phyloP scores from a whole-genome alignment of 352 stramenopile species.

The Globisporangium mamillatum region DNA sequence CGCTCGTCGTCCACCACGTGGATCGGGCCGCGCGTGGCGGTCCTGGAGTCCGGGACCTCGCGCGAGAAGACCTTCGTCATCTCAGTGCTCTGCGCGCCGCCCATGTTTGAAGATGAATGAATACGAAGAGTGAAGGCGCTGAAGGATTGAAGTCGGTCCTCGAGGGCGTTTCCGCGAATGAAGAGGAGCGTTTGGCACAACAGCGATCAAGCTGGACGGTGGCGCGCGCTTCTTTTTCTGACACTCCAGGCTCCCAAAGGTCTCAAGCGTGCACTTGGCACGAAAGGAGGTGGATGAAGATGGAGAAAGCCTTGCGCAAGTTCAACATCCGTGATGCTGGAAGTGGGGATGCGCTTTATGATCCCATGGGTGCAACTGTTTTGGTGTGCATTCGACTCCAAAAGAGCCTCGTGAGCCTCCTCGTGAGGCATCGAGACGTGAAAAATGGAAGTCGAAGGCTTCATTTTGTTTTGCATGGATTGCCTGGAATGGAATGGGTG shows the following conservation, averaged over 20 bases:
- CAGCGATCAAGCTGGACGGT: no score
- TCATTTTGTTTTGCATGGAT: no score
- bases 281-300: no score
- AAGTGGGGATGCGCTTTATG: neutral
- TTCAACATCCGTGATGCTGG: neutral
- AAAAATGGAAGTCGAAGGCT: no score
- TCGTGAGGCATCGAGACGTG: no score
- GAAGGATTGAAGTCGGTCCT: neutral
- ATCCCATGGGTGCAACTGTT: no score
- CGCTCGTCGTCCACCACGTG: constrained; percentile 21
- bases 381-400: no score
- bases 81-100: constrained; percentile 11
- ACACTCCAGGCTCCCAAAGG: no score
- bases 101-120: neutral
- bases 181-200: neutral
- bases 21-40: constrained; percentile 17
- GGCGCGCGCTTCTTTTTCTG: no score
- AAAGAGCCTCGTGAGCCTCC: no score
- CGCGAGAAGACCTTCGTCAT: constrained; percentile 20
- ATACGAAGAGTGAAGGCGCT: neutral
- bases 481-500: no score
- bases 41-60: constrained; percentile 8
- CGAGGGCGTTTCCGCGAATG: neutral
- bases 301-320: neutral
- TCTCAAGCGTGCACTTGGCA: no score